phyloP scores from a whole-genome alignment of 768 basidiomycete species.

The Ramaria rubella region DNA sequence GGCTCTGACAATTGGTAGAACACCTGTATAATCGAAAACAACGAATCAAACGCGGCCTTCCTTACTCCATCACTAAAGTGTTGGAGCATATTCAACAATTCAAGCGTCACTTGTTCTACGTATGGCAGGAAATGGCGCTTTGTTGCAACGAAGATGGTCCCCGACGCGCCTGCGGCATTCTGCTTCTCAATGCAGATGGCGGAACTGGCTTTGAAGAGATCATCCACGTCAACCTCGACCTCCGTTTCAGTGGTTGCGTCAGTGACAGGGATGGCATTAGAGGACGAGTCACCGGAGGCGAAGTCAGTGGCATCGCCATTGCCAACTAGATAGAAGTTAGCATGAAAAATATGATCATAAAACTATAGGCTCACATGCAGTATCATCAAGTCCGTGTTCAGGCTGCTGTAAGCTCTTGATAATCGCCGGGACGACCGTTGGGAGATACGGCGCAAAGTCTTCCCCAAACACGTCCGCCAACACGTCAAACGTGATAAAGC shows the following conservation, averaged over 20 bases:
- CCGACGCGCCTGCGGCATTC: constrained; percentile 94
- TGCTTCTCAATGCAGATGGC: constrained; percentile 99
- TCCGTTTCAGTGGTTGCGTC: constrained; percentile 52
- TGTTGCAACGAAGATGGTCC: constrained; percentile 80
- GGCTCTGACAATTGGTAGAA: constrained; percentile 87
- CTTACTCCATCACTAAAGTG: constrained; percentile 99
- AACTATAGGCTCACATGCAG: constrained; percentile 33
- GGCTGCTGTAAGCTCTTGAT: constrained; percentile 74
- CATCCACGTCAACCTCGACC: constrained; percentile 71
- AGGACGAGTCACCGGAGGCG: constrained; percentile 66
- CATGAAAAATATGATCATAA: constrained; percentile 4
- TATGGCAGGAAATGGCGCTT: constrained; percentile 83
- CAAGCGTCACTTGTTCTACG: constrained; percentile 74
- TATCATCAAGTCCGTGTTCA: constrained; percentile 55
- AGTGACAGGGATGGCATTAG: constrained; percentile 56
- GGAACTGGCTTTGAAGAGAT: constrained; percentile 87
- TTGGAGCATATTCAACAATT: constrained; percentile 68
- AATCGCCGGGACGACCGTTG: constrained; percentile 80
- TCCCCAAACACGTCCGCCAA: constrained; percentile 97
- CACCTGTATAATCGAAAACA: constrained; percentile 82
- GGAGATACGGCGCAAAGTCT: constrained; percentile 85
- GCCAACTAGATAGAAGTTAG: constrained; percentile 1
- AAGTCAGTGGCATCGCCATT: constrained; percentile 42
- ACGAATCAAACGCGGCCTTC: constrained; percentile 82
- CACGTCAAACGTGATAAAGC: constrained; percentile 96